These are phyloP conservation scores for Discostella stelligera DNA, from an alignment of 352 stramenopile genomes.

Conservation along the genomic window DNA sequence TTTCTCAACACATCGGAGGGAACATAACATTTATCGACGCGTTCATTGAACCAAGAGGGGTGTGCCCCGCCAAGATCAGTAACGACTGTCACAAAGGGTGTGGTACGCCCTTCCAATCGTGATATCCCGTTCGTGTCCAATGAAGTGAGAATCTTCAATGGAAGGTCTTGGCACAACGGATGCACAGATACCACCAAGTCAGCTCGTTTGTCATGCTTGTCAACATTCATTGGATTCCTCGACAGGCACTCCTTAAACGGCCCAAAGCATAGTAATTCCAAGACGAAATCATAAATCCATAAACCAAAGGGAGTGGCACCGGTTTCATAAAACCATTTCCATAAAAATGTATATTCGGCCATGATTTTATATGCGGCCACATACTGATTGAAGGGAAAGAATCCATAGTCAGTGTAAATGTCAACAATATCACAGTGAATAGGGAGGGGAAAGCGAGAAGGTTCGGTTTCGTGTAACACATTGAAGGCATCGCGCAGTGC, in stretches of 20 bases:
- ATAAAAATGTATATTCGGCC: constrained; percentile 72
- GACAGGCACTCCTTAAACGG: constrained; percentile 67
- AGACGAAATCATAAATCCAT: constrained; percentile 62
- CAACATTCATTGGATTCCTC: constrained; percentile 41
- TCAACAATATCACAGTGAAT: constrained; percentile 85
- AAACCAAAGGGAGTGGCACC: constrained; percentile 66
- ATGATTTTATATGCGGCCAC: constrained; percentile 81
- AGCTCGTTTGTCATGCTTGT: constrained; percentile 53
- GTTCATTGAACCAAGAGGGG: constrained; percentile 79
- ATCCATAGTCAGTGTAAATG: constrained; percentile 85
- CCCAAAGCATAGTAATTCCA: constrained; percentile 72
- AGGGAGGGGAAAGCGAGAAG: constrained; percentile 17
- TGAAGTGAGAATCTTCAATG: constrained; percentile 77
- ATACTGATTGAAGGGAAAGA: constrained; percentile 82
- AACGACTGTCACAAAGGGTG: constrained; percentile 86
- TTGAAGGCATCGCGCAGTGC: constrained; percentile 83
- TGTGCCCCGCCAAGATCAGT: constrained; percentile 84
- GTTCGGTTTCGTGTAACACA: constrained; percentile 74
- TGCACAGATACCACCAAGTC: constrained; percentile 86
- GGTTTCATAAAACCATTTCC: constrained; percentile 76
- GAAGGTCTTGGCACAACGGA: constrained; percentile 84
- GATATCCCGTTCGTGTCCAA: constrained; percentile 66
- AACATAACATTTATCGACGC: constrained; percentile 85
- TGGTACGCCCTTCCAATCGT: constrained; percentile 49
- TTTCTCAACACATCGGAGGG: constrained; percentile 77